Conservation (phyloP, 805 yeast genomes). For the Pichia membranifaciens region DNA sequence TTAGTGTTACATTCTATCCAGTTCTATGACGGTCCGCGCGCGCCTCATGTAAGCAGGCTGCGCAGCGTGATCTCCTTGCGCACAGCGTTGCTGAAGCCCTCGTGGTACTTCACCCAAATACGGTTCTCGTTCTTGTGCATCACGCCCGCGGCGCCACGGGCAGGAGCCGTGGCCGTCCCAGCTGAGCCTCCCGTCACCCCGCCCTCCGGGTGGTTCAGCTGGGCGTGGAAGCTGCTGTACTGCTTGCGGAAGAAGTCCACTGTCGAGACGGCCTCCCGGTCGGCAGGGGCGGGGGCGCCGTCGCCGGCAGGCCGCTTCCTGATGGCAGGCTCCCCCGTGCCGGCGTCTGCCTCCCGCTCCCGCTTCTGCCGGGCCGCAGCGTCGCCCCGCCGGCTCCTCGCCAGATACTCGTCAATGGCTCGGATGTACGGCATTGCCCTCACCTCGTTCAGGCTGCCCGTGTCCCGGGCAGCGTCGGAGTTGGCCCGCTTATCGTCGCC, state of each 20-base stretch:
- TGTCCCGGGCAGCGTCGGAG: neutral
- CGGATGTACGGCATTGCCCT: slow-evolving; percentile 3
- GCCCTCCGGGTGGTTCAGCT: neutral
- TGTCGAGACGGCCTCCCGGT: too few species aligned
- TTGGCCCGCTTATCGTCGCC: neutral
- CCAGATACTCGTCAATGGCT: neutral
- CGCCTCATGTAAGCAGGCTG: slow-evolving; percentile 41
- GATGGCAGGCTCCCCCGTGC: too few species aligned
- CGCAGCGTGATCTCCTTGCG: slow-evolving; percentile 76
- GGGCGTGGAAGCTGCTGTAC: slow-evolving; percentile 26
- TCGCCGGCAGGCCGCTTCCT: too few species aligned
- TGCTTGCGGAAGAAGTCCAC: slow-evolving; percentile 41
- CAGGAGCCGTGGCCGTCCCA: neutral
- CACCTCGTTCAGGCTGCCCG: neutral
- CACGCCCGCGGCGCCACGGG: slow-evolving; percentile 8
- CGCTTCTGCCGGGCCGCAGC: too few species aligned
- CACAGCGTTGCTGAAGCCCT: slow-evolving; percentile 90
- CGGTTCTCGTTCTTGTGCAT: slow-evolving; percentile 30
- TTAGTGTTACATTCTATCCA: too few species aligned
- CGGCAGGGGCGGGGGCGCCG: too few species aligned
- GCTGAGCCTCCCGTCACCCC: neutral
- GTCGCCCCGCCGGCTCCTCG: too few species aligned
- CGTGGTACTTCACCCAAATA: slow-evolving; percentile 86
- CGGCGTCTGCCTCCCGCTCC: too few species aligned
- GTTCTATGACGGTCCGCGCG: neutral